Evolutionary conservation across 2,329 filamentous ascomycete genomes (phyloP).

Genomic region (Trichoderma sp.): DNA sequence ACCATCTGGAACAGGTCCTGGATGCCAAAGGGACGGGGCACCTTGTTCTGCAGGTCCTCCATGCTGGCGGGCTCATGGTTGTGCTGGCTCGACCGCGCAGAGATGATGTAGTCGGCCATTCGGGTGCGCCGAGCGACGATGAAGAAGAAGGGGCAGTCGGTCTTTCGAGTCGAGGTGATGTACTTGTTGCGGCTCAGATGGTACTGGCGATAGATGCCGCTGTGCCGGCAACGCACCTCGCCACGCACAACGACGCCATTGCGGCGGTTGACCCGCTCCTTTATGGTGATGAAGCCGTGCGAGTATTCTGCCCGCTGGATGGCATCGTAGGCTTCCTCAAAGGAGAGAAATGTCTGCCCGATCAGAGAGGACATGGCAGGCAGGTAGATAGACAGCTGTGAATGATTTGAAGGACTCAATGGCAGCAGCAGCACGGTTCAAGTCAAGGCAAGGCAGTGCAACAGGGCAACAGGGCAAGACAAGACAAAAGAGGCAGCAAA

Average conservation of each 20-base stretch:
- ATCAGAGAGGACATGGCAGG: constrained; percentile 2
- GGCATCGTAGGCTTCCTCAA: constrained; percentile 16
- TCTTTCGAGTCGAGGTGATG: constrained; percentile 15
- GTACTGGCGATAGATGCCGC: constrained; percentile 17
- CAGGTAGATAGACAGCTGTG: background rate
- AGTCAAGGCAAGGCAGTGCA: background rate
- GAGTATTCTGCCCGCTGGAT: constrained; percentile 14
- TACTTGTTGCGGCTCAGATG: constrained; percentile 18
- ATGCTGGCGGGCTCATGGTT: constrained; percentile 14
- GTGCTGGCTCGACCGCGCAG: constrained; percentile 15
- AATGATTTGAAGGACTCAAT: background rate
- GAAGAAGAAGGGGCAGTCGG: constrained; percentile 18
- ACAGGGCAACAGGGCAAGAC: background rate
- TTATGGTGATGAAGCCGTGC: constrained; percentile 15
- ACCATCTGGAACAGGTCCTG: constrained; percentile 14
- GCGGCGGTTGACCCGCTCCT: constrained; percentile 16
- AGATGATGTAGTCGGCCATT: constrained; percentile 18
- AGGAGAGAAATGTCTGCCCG: constrained; percentile 15
- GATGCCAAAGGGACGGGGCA: constrained; percentile 16
- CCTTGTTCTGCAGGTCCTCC: constrained; percentile 15
- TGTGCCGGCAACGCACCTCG: constrained; percentile 14
- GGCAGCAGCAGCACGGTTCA: background rate
- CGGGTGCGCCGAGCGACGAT: constrained; percentile 13
- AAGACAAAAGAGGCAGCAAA: background rate
- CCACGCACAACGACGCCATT: constrained; percentile 16